Evolutionary conservation across 2,329 filamentous ascomycete species (phyloP).

Genomic region (Sphaerulina populicola): DNA sequence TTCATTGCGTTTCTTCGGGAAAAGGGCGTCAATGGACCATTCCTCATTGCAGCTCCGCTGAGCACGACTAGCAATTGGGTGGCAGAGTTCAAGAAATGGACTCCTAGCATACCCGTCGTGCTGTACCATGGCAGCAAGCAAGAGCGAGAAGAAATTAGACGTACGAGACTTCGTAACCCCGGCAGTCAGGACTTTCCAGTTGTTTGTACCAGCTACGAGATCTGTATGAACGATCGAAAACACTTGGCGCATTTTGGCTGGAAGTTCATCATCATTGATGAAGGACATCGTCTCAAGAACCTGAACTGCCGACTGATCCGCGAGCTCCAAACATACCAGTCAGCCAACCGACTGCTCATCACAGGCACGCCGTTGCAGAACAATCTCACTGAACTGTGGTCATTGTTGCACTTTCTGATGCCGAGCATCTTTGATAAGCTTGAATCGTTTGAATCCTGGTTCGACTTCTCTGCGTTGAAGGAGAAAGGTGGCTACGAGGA

Average conservation of each 20-base stretch:
- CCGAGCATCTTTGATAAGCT: slow-evolving; percentile 89
- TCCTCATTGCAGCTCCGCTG: slow-evolving; percentile 79
- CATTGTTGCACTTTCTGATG: slow-evolving; percentile 82
- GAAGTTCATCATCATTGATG: slow-evolving; percentile 98
- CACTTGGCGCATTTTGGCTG: slow-evolving; percentile 76
- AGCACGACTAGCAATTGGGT: slow-evolving; percentile 95
- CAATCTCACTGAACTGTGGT: slow-evolving; percentile 92
- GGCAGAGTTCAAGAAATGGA: slow-evolving; percentile 85
- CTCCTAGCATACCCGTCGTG: slow-evolving; percentile 75
- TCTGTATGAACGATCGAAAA: slow-evolving; percentile 82
- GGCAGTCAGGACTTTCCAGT: slow-evolving; percentile 71
- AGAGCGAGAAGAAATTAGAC: slow-evolving; percentile 68
- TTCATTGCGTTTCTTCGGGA: slow-evolving; percentile 81
- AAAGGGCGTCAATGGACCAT: slow-evolving; percentile 78
- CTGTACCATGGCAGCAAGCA: slow-evolving; percentile 82
- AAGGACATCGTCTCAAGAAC: slow-evolving; percentile 96
- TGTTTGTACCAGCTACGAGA: slow-evolving; percentile 91
- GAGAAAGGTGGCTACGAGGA: slow-evolving; percentile 72
- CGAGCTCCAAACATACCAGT: slow-evolving; percentile 78
- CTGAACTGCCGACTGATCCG: slow-evolving; percentile 86
- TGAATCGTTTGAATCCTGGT: slow-evolving; percentile 90
- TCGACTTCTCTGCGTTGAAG: slow-evolving; percentile 87
- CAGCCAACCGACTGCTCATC: slow-evolving; percentile 82
- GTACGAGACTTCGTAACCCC: slow-evolving; percentile 61
- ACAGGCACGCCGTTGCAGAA: slow-evolving; percentile 94